phyloP scores from a whole-genome alignment of 768 basidiomycete genomes.

The Porphyrellus cyaneotinctus region DNA sequence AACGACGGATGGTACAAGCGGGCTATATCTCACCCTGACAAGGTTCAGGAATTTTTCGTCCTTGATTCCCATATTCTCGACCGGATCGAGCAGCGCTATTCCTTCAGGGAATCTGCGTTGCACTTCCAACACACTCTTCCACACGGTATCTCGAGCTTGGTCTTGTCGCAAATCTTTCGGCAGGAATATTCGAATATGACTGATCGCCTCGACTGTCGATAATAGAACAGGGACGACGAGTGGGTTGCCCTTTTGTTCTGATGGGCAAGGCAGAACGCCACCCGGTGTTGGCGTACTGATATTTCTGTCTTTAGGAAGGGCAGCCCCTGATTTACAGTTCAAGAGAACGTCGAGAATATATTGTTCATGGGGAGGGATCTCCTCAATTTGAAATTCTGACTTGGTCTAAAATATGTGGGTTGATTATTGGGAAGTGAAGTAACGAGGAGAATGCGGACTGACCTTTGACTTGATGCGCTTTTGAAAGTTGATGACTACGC shows the following conservation, averaged over 20 bases:
- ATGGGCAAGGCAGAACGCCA: conserved; percentile 71
- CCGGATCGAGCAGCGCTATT: conserved; percentile 81
- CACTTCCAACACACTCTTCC: conserved; percentile 92
- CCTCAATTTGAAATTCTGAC: conserved; percentile 62
- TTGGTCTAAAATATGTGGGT: conserved; percentile 43
- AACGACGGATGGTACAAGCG: neutral
- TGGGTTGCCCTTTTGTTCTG: conserved; percentile 71
- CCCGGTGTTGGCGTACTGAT: conserved; percentile 54
- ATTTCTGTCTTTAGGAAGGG: conserved; percentile 56
- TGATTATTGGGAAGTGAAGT: neutral
- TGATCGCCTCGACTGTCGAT: conserved; percentile 81
- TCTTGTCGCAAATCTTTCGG: conserved; percentile 86
- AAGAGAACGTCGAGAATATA: conserved; percentile 93
- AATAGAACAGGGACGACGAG: conserved; percentile 87
- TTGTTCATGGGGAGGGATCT: conserved; percentile 78
- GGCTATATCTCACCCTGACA: conserved; percentile 56
- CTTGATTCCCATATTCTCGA: conserved; percentile 93
- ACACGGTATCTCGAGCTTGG: conserved; percentile 72
- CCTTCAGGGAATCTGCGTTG: conserved; percentile 86
- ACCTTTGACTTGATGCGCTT: conserved; percentile 85
- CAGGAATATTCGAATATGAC: conserved; percentile 79
- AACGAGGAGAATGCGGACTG: conserved; percentile 4
- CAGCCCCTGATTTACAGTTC: conserved; percentile 64
- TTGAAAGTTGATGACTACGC: conserved; percentile 87
- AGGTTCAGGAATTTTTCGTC: conserved; percentile 90